Percentiles rank a stretch among this genome's conserved stretches.
Conservation (phyloP, 208 protist species). For the Trypanosoma cruzi region DNA sequence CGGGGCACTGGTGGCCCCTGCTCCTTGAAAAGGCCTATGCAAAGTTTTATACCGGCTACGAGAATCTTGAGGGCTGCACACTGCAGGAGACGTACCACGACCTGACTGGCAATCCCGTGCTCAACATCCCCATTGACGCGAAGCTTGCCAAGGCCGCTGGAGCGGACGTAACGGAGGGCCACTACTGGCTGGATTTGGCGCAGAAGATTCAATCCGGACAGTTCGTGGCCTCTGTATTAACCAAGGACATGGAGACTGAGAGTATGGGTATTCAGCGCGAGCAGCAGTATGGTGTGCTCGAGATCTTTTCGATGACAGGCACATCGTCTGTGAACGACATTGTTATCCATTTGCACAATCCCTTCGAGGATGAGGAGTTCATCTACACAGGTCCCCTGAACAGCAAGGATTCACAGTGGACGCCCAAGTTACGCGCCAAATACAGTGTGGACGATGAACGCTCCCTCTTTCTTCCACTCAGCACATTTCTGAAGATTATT, state of each 20-base stretch:
- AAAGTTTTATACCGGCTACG: conserved; percentile 83
- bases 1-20: conserved; percentile 72
- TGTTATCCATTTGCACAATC: conserved; percentile 69
- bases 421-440: conserved; percentile 29
- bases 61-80: conserved; percentile 53
- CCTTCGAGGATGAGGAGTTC: conserved; percentile 82
- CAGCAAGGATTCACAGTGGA: conserved; percentile 42
- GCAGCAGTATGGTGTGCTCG: conserved; percentile 82
- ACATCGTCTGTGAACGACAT: conserved; percentile 64
- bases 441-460: conserved; percentile 35
- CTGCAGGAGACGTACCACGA: conserved; percentile 70
- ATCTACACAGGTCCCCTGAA: conserved; percentile 52
- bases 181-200: conserved; percentile 69
- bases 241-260: conserved; percentile 55
- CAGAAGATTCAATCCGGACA: conserved; percentile 60
- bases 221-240: conserved; percentile 60
- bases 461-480: conserved; percentile 42
- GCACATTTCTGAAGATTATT: conserved; percentile 39
- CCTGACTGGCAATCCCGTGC: conserved; percentile 57
- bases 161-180: conserved; percentile 39
- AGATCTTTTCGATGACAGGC: conserved; percentile 76
- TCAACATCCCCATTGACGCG: conserved; percentile 42
- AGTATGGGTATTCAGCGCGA: conserved; percentile 66
- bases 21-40: conserved; percentile 83
- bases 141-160: conserved; percentile 35